These are phyloP conservation scores for Allantophomopsis lycopodina DNA, from an alignment of 2,329 filamentous ascomycete species.

Conservation along the genomic window DNA sequence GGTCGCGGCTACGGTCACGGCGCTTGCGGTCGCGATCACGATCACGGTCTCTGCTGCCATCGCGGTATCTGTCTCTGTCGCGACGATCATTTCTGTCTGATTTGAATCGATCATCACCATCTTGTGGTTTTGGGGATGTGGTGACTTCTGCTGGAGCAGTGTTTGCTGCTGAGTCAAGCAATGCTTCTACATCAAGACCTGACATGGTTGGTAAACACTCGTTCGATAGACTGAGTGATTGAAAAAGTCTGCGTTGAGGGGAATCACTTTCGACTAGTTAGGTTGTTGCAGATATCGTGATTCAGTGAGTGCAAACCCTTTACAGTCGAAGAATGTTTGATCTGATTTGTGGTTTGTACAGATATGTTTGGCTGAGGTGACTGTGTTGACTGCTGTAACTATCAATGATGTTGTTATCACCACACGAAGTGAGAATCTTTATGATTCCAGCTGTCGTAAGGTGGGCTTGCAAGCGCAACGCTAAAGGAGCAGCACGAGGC, in stretches of 20 bases:
- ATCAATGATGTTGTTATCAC: too few relatives aligned
- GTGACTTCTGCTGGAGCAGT: conserved; percentile 30
- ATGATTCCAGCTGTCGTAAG: too few relatives aligned
- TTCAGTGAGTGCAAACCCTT: conserved; percentile 1
- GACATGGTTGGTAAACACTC: conserved; percentile 35
- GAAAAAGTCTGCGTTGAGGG: neutral
- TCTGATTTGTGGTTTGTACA: too few relatives aligned
- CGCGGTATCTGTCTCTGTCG: conserved; percentile 41
- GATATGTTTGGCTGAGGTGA: too few relatives aligned
- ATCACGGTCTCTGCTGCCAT: conserved; percentile 39
- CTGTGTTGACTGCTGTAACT: too few relatives aligned
- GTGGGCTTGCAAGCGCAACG: too few relatives aligned
- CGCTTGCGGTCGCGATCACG: conserved; percentile 42
- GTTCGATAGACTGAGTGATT: neutral
- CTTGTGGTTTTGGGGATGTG: conserved; percentile 29
- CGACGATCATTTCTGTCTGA: conserved; percentile 35
- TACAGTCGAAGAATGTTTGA: neutral
- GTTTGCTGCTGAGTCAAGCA: conserved; percentile 74
- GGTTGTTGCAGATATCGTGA: neutral
- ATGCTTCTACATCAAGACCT: conserved; percentile 72
- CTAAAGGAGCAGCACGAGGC: too few relatives aligned
- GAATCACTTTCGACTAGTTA: conserved; percentile 1
- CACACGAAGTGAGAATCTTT: too few relatives aligned
- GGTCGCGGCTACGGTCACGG: conserved; percentile 43
- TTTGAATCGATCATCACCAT: conserved; percentile 42